Conservation (phyloP, 202 grass and related monocot species). For the Carex arenaria region DNA sequence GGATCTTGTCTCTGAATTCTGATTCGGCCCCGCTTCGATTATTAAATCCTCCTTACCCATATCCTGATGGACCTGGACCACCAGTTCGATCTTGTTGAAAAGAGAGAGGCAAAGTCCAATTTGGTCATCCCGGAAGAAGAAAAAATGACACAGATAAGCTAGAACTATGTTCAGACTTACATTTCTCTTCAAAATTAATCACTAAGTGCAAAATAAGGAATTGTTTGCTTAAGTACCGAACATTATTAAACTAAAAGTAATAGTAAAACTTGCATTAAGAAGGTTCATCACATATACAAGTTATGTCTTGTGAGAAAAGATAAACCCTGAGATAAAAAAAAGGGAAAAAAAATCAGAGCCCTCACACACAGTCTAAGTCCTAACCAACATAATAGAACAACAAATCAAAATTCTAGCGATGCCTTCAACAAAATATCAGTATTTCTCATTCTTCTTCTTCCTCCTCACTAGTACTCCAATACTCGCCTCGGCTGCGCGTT, state of each 20-base stretch:
- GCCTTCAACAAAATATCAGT: neutral
- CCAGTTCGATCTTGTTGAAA: too few relatives aligned
- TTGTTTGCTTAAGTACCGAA: too few relatives aligned
- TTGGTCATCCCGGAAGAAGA: too few relatives aligned
- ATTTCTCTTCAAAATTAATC: too few relatives aligned
- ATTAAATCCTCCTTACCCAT: too few relatives aligned
- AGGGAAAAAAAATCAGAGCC: neutral
- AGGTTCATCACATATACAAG: neutral
- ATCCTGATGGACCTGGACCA: too few relatives aligned
- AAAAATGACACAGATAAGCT: too few relatives aligned
- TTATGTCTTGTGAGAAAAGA: neutral
- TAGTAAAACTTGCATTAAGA: neutral
- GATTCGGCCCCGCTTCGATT: neutral
- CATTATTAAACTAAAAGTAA: neutral
- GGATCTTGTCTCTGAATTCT: neutral
- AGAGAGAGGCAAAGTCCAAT: too few relatives aligned
- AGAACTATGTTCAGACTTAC: too few relatives aligned
- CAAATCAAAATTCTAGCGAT: neutral
- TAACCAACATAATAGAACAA: neutral
- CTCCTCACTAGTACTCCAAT: slow-evolving; percentile 10
- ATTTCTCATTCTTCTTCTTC: slow-evolving; percentile 9
- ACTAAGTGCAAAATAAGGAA: too few relatives aligned
- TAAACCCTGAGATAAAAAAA: neutral
- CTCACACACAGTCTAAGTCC: neutral
- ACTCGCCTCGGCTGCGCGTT: slow-evolving; percentile 12